These are phyloP conservation scores for Trametes villosa DNA, from an alignment of 768 basidiomycete species.

Conservation along the genomic window DNA sequence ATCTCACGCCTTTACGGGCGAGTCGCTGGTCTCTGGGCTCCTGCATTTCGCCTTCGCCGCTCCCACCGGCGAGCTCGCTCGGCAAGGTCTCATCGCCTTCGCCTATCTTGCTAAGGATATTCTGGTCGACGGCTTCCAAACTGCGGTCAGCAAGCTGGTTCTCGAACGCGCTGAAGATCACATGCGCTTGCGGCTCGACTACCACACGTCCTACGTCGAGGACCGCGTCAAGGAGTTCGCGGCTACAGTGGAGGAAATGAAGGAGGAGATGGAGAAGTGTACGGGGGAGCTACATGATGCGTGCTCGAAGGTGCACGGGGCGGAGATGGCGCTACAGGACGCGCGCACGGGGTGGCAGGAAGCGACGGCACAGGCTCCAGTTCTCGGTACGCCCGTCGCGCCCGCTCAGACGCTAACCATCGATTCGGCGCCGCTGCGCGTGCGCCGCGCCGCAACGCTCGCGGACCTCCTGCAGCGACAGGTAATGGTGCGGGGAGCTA, in stretches of 20 bases:
- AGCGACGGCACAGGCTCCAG: too few species aligned
- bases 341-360: too few species aligned
- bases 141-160: not conserved
- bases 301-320: not conserved
- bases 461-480: too few species aligned
- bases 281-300: not conserved
- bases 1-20: not conserved
- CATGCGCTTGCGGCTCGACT: not conserved
- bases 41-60: not conserved
- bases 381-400: too few species aligned
- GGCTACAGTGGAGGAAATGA: not conserved
- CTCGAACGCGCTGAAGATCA: slow-evolving; percentile 5
- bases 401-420: too few species aligned
- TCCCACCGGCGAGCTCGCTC: not conserved
- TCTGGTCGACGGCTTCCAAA: not conserved
- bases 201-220: too few species aligned
- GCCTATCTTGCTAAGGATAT: not conserved
- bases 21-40: slow-evolving; percentile 4
- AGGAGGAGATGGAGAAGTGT: not conserved
- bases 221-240: not conserved
- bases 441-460: too few species aligned
- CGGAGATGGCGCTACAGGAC: too few species aligned
- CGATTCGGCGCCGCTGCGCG: too few species aligned
- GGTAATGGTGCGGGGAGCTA: too few species aligned
- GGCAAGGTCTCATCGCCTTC: slow-evolving; percentile 1